A percentile compares a stretch with the other conserved stretches of the same genome.
Evolutionary conservation across 176 grass and related monocot species (phyloP).

Genomic region (Cocos nucifera): DNA sequence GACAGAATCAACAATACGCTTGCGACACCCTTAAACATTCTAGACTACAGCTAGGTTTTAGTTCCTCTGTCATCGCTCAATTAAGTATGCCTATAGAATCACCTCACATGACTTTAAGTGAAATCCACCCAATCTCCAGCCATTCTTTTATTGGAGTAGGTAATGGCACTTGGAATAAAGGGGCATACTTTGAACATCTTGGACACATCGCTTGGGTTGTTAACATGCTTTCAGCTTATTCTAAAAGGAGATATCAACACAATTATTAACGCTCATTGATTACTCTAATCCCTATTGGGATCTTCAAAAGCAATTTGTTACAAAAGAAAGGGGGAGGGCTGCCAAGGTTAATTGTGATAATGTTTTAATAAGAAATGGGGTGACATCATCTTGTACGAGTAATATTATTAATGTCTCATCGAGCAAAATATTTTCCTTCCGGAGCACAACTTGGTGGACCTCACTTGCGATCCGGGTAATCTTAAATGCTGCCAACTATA

Average conservation of each 20-base stretch:
- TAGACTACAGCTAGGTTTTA: slow-evolving; percentile 53
- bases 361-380: slow-evolving; percentile 30
- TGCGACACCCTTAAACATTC: slow-evolving; percentile 53
- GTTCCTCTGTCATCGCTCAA: slow-evolving; percentile 39
- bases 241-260: slow-evolving; percentile 59
- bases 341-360: slow-evolving; percentile 34
- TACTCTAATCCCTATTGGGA: slow-evolving; percentile 37
- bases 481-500: slow-evolving; percentile 83
- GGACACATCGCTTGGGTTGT: slow-evolving; percentile 70
- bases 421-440: slow-evolving; percentile 60
- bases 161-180: slow-evolving; percentile 84
- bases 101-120: slow-evolving; percentile 97
- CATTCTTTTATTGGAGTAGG: slow-evolving; percentile 73
- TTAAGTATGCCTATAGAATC: slow-evolving; percentile 62
- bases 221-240: slow-evolving; percentile 67
- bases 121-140: slow-evolving; percentile 94
- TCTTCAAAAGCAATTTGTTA: slow-evolving; percentile 40
- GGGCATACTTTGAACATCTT: slow-evolving; percentile 38
- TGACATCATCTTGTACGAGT: slow-evolving; percentile 62
- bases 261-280: slow-evolving; percentile 56
- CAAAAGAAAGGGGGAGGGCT: slow-evolving; percentile 42
- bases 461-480: slow-evolving; percentile 65
- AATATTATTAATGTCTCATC: slow-evolving; percentile 52
- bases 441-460: slow-evolving; percentile 69
- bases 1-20: slow-evolving; percentile 19